Evolutionary conservation across 306 rosid genomes (phyloP), one percentile per base, ranked within the genome.

Genomic region (Datisca glomerata): DNA sequence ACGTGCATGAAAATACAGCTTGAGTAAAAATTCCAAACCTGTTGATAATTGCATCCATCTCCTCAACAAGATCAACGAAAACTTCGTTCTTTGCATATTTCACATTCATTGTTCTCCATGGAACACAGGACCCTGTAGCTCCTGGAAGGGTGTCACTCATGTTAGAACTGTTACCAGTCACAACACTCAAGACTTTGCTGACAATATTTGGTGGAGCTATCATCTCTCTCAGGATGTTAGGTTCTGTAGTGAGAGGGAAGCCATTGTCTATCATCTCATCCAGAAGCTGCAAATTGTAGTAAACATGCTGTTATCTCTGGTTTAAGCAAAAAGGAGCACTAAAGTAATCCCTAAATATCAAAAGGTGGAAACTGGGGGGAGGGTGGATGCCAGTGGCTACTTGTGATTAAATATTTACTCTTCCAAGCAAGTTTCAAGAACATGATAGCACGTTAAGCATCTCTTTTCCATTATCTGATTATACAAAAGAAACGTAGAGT

Each of bases 231-330:
- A 89, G 67, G 62, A 89, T 70, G 54, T 83, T 80, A 27, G 79
- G 98, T 49, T 89, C 98, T 10, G 98, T 84, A 18, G 91, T 84
- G 69, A 89, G 81, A 5, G 95, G 95, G 80, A 83, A 89, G 44
- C 98, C 98, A 45, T 83, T 89, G 91, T 89, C 98, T 48, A 80
- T 84, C 98, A 84, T 89, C 72, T 89, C 98, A 68, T 89, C 98
- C 66, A 89, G 71, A 67, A 89, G 76, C 98, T 83, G 68, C 67
- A 64, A 53, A 28, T 33, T 43, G 37, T 51, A 53, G 38, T 59
- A 55, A 45, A 57, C 21, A 15, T 16, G 18, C 25, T 5, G 31
- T 47, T 29, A 47, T 7, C 8, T 47, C 8, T 31, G n/a, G 17
- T n/a, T n/a, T n/a, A n/a, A n/a, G n/a, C n/a, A 31, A 0, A 28